Evolutionary conservation across 75 land plant genomes (phyloP).

Genomic region (Sequoia sempervirens): DNA sequence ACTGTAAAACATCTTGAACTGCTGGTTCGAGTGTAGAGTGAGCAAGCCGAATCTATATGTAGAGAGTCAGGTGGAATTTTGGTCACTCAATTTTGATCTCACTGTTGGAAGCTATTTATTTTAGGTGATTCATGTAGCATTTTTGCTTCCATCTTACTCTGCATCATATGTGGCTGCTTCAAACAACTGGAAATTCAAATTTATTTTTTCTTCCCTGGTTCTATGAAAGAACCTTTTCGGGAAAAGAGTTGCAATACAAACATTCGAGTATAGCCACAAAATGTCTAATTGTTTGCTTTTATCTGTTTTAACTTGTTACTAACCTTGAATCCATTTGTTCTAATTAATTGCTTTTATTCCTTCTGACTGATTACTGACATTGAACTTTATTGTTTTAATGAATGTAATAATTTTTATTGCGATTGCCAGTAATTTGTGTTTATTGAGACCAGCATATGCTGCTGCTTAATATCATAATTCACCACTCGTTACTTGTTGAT

Average conservation of each 20-base stretch:
- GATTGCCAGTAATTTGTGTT: not conserved
- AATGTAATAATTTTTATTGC: too few species aligned
- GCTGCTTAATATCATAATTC: not conserved
- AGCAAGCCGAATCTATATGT: constrained; percentile 1
- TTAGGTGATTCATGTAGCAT: constrained; percentile 9
- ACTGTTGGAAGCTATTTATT: not conserved
- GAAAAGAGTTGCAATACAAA: not conserved
- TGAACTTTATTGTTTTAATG: too few species aligned
- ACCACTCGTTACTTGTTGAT: not conserved
- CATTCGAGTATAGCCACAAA: not conserved
- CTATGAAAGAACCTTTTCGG: constrained; percentile 1
- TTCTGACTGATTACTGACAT: too few species aligned
- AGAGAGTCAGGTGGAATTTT: not conserved
- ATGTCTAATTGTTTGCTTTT: not conserved
- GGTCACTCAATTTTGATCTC: constrained; percentile 11
- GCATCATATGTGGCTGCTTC: not conserved
- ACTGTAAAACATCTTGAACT: constrained; percentile 2
- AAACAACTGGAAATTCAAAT: not conserved
- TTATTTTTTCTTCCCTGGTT: constrained; percentile 1
- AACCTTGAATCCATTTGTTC: not conserved
- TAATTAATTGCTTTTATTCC: not conserved
- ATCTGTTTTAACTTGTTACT: not conserved
- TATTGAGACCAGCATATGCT: not conserved
- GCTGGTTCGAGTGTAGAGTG: constrained; percentile 6
- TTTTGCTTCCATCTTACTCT: not conserved